Evolutionary conservation across 192 early-diverging fungal species (phyloP).

Genomic region (Entophlyctis luteolus): DNA sequence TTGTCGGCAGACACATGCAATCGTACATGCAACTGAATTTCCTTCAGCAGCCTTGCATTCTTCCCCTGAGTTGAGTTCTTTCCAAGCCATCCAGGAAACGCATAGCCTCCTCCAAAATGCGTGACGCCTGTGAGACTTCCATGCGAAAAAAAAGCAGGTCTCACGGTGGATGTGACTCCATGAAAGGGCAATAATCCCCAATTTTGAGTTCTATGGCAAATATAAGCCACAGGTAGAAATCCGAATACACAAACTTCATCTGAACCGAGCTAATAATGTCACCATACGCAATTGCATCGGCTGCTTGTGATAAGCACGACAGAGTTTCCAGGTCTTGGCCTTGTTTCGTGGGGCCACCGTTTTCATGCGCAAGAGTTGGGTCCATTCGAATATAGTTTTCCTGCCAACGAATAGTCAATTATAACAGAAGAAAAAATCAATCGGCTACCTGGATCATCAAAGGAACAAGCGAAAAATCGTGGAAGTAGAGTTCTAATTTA

Average conservation of each 20-base stretch:
- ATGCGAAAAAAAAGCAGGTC: conserved; percentile 77
- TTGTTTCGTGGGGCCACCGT: conserved; percentile 15
- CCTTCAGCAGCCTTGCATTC: conserved; percentile 63
- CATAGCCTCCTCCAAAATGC: conserved; percentile 11
- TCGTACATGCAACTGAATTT: conserved; percentile 86
- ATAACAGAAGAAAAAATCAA: background rate
- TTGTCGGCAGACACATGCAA: conserved; percentile 77
- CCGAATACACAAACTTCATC: conserved; percentile 15
- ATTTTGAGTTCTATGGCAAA: conserved; percentile 63
- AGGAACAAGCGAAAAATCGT: conserved; percentile 80
- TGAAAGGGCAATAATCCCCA: conserved; percentile 91
- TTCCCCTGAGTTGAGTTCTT: conserved; percentile 80
- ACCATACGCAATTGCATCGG: conserved; percentile 78
- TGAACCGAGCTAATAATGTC: conserved; percentile 75
- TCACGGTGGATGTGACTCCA: conserved; percentile 75
- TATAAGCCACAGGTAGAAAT: background rate
- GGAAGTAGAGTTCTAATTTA: conserved; percentile 86
- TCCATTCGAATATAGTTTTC: conserved; percentile 82
- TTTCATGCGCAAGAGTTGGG: conserved; percentile 48
- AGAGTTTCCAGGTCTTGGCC: conserved; percentile 43
- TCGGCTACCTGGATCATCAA: conserved; percentile 81
- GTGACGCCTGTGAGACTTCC: conserved; percentile 41
- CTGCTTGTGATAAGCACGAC: conserved; percentile 70
- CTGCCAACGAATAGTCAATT: conserved; percentile 27
- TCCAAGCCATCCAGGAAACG: conserved; percentile 70